These are phyloP conservation scores for Elsinoe necatrix DNA, from an alignment of 2,329 filamentous ascomycete genomes.

Conservation along the genomic window DNA sequence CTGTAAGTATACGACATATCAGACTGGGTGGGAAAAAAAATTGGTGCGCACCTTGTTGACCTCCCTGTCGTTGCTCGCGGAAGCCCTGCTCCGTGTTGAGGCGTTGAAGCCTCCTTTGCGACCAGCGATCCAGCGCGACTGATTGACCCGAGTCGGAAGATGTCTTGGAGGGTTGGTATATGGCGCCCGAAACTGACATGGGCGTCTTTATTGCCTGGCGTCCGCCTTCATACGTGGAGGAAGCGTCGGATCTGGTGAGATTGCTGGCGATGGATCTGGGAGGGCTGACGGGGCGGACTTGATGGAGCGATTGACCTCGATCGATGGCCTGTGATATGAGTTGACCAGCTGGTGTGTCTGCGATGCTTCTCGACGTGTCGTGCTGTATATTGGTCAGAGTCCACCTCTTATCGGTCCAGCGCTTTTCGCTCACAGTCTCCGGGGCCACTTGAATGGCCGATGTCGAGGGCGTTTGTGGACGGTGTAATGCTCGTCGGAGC, in stretches of 20 bases:
- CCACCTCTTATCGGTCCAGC: neutral
- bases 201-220: slow-evolving; percentile 6
- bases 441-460: neutral
- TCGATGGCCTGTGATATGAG: slow-evolving; percentile 9
- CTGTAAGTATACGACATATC: neutral
- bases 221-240: slow-evolving; percentile 13
- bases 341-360: slow-evolving; percentile 11
- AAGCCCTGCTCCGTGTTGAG: slow-evolving; percentile 34
- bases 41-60: slow-evolving; percentile 16
- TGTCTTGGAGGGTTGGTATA: slow-evolving; percentile 21
- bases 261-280: neutral
- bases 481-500: slow-evolving; percentile 9
- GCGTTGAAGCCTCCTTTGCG: slow-evolving; percentile 31
- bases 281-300: slow-evolving; percentile 5
- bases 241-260: slow-evolving; percentile 9
- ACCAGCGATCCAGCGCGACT: slow-evolving; percentile 29
- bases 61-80: slow-evolving; percentile 30
- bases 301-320: slow-evolving; percentile 6
- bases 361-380: neutral
- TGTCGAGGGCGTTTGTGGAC: neutral
- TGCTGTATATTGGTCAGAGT: neutral
- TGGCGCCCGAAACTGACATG: slow-evolving; percentile 9
- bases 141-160: slow-evolving; percentile 29
- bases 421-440: neutral
- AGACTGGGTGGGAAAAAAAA: neutral